Evolutionary conservation across 176 grass and related monocot species (phyloP).

Genomic region (Eleusine coracana): DNA sequence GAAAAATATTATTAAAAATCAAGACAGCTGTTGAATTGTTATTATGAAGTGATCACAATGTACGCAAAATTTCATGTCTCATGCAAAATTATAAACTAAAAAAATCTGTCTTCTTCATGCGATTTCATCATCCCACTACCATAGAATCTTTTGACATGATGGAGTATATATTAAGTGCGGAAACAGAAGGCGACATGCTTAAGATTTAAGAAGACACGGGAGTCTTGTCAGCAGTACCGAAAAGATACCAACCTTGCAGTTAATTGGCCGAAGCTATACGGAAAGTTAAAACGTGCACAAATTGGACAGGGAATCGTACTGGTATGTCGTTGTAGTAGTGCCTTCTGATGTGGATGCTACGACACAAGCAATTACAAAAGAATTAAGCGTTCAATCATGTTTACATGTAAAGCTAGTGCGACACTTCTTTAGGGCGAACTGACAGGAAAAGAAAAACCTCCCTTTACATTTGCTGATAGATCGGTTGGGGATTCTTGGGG

Average conservation of each 20-base stretch:
- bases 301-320: conserved; percentile 32
- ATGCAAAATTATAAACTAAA: neutral
- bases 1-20: no score
- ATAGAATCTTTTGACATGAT: neutral
- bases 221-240: conserved; percentile 12
- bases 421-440: neutral
- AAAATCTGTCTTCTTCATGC: neutral
- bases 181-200: conserved; percentile 14
- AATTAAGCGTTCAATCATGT: conserved; percentile 32
- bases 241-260: neutral
- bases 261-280: conserved; percentile 7
- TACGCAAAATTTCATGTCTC: neutral
- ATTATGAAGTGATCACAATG: no score
- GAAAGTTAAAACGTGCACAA: conserved; percentile 12
- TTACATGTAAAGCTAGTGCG: neutral
- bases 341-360: conserved; percentile 32
- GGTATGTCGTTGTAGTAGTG: neutral
- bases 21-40: no score
- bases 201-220: neutral
- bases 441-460: neutral
- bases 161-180: neutral
- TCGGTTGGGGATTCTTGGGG: neutral
- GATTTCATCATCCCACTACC: neutral
- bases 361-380: conserved; percentile 25
- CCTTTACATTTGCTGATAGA: neutral